Evolutionary conservation across 2,329 filamentous ascomycete species (phyloP).

Genomic region (Fusarium buxicola): DNA sequence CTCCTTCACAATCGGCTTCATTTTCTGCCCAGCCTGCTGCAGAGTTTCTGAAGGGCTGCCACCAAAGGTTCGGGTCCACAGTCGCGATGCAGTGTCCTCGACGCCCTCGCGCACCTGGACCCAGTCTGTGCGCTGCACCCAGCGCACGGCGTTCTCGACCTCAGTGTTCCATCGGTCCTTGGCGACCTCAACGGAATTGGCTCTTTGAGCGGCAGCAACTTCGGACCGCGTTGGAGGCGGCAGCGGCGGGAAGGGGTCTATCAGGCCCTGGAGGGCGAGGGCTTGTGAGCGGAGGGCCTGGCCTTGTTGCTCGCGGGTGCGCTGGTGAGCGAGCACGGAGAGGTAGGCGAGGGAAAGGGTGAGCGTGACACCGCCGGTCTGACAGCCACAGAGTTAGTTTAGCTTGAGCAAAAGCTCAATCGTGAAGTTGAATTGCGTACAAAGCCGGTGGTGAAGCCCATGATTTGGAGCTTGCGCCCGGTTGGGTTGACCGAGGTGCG

Average conservation of each 20-base stretch:
- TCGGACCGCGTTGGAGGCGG: conserved; percentile 64
- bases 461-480: conserved; percentile 53
- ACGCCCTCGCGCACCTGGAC: conserved; percentile 68
- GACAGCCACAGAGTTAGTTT: conserved; percentile 18
- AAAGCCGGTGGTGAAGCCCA: conserved; percentile 82
- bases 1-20: conserved; percentile 50
- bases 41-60: conserved; percentile 50
- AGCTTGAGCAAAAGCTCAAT: neutral
- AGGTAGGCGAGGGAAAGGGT: conserved; percentile 80
- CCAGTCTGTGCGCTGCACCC: conserved; percentile 76
- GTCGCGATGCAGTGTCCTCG: conserved; percentile 60
- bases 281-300: conserved; percentile 68
- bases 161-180: conserved; percentile 86
- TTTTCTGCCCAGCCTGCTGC: conserved; percentile 45
- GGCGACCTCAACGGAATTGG: conserved; percentile 71
- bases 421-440: conserved; percentile 61
- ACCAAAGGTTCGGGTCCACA: conserved; percentile 58
- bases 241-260: conserved; percentile 60
- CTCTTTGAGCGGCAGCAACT: conserved; percentile 62
- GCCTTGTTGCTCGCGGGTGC: conserved; percentile 71
- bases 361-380: conserved; percentile 82
- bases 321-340: conserved; percentile 75
- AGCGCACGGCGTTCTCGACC: conserved; percentile 73
- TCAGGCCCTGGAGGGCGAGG: conserved; percentile 63
- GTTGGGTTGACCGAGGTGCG: conserved; percentile 44